phyloP scores from a whole-genome alignment of 495 filamentous ascomycete genomes.

The Xylaria palmicola region DNA sequence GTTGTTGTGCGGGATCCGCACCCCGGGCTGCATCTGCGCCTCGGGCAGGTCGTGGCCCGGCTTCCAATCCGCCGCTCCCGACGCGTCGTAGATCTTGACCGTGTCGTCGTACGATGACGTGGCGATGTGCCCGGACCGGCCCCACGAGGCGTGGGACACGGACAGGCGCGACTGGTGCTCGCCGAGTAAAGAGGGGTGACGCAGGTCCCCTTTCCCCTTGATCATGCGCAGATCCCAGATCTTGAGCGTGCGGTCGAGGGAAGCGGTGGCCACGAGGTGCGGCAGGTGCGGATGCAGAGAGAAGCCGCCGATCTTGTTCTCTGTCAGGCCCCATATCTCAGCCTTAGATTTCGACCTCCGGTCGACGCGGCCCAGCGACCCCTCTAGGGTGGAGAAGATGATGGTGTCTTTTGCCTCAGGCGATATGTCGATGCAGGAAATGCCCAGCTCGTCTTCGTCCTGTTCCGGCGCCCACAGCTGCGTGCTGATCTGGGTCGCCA shows the following conservation, averaged over 20 bases:
- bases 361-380: slow-evolving; percentile 76
- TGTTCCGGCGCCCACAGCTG: slow-evolving; percentile 77
- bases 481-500: slow-evolving; percentile 71
- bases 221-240: slow-evolving; percentile 93
- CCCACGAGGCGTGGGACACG: slow-evolving; percentile 89
- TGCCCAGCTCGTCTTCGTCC: slow-evolving; percentile 65
- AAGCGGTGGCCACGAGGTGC: slow-evolving; percentile 86
- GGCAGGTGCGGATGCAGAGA: slow-evolving; percentile 72
- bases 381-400: slow-evolving; percentile 85
- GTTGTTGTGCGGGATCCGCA: slow-evolving; percentile 82
- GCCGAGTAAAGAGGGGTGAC: slow-evolving; percentile 65
- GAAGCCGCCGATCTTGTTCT: slow-evolving; percentile 97
- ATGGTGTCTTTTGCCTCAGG: slow-evolving; percentile 67
- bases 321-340: slow-evolving; percentile 72
- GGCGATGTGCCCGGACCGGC: slow-evolving; percentile 74
- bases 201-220: slow-evolving; percentile 47
- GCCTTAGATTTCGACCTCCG: slow-evolving; percentile 59
- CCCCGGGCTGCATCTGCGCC: slow-evolving; percentile 64
- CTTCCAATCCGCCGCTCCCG: slow-evolving; percentile 62
- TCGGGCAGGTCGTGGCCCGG: slow-evolving; percentile 57
- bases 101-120: slow-evolving; percentile 95
- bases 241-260: slow-evolving; percentile 83
- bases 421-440: slow-evolving; percentile 80
- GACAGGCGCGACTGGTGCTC: slow-evolving; percentile 80
- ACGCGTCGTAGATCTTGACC: slow-evolving; percentile 84